Percentiles rank a stretch among this genome's conserved stretches.
These are phyloP conservation scores for Puccinia hordei DNA, from an alignment of 1,284 basidiomycete species.

Conservation along the genomic window DNA sequence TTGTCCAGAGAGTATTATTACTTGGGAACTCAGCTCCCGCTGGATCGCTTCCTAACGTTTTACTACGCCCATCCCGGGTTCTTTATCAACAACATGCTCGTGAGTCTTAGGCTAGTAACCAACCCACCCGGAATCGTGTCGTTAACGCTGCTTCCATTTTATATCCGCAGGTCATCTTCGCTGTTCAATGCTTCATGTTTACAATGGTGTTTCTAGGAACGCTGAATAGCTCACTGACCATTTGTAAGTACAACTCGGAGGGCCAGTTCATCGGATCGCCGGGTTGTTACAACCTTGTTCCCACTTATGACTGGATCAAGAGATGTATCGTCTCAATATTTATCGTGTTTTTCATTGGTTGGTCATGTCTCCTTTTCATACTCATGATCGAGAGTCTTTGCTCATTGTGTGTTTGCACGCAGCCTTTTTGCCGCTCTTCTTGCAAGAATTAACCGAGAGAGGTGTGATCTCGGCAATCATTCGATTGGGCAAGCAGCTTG, in stretches of 20 bases:
- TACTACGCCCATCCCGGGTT: conserved; percentile 99
- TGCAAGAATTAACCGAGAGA: conserved; percentile 91
- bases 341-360: conserved; percentile 84
- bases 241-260: conserved; percentile 74
- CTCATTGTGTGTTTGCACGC: conserved; percentile 8
- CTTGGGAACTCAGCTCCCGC: conserved; percentile 94
- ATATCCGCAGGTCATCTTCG: conserved; percentile 69
- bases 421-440: conserved; percentile 66
- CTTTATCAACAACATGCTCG: conserved; percentile 99
- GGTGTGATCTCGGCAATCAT: conserved; percentile 83
- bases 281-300: conserved; percentile 88
- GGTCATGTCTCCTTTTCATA: conserved; percentile 9
- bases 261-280: conserved; percentile 73
- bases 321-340: conserved; percentile 94
- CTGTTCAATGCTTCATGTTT: conserved; percentile 83
- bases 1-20: conserved; percentile 99
- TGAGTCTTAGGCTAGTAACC: conserved; percentile 19
- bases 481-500: conserved; percentile 86
- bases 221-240: conserved; percentile 73
- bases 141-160: background rate
- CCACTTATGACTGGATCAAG: conserved; percentile 88
- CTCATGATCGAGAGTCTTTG: background rate
- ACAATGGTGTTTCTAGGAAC: conserved; percentile 88
- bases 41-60: conserved; percentile 98
- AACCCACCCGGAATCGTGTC: background rate